Conservation (phyloP, 163 green algal genomes). For the Chlorella variabilis region DNA sequence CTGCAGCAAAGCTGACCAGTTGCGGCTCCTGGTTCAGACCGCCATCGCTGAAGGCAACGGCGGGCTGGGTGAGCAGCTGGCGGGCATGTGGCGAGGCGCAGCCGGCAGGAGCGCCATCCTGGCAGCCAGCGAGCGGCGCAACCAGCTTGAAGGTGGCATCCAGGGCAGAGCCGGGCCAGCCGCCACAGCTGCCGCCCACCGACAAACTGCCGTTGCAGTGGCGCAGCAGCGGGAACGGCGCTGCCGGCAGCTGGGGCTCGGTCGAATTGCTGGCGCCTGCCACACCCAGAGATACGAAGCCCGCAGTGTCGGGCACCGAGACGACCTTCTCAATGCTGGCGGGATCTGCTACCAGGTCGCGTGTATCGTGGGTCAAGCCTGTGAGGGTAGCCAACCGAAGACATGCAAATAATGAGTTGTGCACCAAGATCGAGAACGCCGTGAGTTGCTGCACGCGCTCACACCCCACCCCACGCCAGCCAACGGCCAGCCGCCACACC, state of each 20-base stretch:
- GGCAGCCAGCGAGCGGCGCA: background rate
- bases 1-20: conserved; percentile 13
- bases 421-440: too few relatives aligned
- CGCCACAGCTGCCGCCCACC: background rate
- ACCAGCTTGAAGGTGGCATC: conserved; percentile 38
- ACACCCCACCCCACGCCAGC: background rate
- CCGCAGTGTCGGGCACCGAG: background rate
- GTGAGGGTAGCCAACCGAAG: too few relatives aligned
- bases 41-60: background rate
- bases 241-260: too few relatives aligned
- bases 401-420: too few relatives aligned
- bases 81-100: background rate
- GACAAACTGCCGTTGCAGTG: background rate
- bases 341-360: conserved; percentile 30
- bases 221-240: background rate
- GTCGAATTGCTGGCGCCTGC: background rate
- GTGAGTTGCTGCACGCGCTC: background rate
- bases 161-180: background rate
- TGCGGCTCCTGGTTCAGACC: background rate
- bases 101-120: background rate
- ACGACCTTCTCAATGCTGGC: background rate
- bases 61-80: conserved; percentile 10
- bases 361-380: conserved; percentile 54
- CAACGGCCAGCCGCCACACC: too few relatives aligned
- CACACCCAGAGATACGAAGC: conserved; percentile 11